These are phyloP conservation scores for Morella rubra DNA, from an alignment of 306 rosid species.

Conservation along the genomic window DNA sequence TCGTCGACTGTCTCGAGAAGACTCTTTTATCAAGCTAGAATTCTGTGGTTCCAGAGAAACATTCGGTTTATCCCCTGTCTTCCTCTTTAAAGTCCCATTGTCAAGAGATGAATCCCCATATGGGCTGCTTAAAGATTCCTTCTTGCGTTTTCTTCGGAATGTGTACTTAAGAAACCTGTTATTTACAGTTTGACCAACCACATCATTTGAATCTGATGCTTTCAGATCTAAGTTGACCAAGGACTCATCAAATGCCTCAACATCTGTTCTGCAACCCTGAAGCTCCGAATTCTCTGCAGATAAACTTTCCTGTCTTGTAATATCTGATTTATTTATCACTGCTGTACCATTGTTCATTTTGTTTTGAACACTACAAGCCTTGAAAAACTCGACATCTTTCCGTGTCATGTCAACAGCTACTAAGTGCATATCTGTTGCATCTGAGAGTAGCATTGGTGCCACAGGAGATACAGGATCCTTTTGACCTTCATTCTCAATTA, in stretches of 20 bases:
- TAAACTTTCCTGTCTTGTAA: constrained; percentile 43
- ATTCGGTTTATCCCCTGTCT: constrained; percentile 45
- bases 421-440: constrained; percentile 33
- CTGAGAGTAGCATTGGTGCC: constrained; percentile 18
- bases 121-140: constrained; percentile 46
- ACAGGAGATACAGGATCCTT: constrained; percentile 37
- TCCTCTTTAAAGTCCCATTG: constrained; percentile 37
- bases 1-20: constrained; percentile 58
- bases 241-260: constrained; percentile 30
- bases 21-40: constrained; percentile 49
- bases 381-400: constrained; percentile 34
- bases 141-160: constrained; percentile 80
- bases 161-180: constrained; percentile 72
- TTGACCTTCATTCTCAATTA: constrained; percentile 38
- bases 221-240: constrained; percentile 35
- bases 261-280: constrained; percentile 38
- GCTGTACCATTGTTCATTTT: constrained; percentile 36
- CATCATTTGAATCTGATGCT: constrained; percentile 42
- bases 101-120: constrained; percentile 44
- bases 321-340: constrained; percentile 38
- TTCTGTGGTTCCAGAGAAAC: constrained; percentile 46
- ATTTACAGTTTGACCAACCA: constrained; percentile 38
- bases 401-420: constrained; percentile 31
- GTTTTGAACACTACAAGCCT: constrained; percentile 42
- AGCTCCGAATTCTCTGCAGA: constrained; percentile 39